Evolutionary conservation across 805 yeast genomes (phyloP).

Genomic region (Candida anglica): DNA sequence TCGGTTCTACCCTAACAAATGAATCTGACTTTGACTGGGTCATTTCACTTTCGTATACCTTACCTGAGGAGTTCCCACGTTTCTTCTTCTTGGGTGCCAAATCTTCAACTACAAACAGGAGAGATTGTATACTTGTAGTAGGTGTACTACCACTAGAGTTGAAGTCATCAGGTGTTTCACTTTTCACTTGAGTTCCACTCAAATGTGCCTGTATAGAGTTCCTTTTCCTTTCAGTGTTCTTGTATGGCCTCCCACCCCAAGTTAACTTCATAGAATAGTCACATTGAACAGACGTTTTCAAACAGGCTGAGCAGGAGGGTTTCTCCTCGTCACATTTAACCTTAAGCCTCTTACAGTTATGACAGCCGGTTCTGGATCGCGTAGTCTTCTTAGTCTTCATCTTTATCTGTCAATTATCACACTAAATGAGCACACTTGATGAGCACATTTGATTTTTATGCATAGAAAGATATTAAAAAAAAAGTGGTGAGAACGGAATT

Average conservation of each 20-base stretch:
- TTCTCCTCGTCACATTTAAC: constrained; percentile 68
- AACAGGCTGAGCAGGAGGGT: constrained; percentile 60
- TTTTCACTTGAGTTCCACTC: constrained; percentile 6
- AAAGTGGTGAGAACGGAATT: too few relatives aligned
- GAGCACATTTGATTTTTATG: too few relatives aligned
- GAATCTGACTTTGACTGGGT: too few relatives aligned
- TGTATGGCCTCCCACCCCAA: constrained; percentile 76
- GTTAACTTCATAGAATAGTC: constrained; percentile 61
- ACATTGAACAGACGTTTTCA: constrained; percentile 43
- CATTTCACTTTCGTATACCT: too few relatives aligned
- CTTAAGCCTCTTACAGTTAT: constrained; percentile 55
- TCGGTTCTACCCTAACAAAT: too few relatives aligned
- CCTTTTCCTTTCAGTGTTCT: constrained; percentile 34
- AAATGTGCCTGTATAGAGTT: constrained; percentile 8
- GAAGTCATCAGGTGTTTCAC: not conserved
- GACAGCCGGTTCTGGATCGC: constrained; percentile 59
- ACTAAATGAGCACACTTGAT: too few relatives aligned
- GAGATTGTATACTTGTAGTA: too few relatives aligned
- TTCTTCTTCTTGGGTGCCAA: constrained; percentile 1
- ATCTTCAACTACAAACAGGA: constrained; percentile 1
- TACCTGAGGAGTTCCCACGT: not conserved
- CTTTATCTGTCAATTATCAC: too few relatives aligned
- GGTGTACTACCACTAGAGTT: not conserved
- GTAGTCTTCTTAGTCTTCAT: constrained; percentile 16
- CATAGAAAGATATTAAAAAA: too few relatives aligned